phyloP scores from a whole-genome alignment of 164 flowering plant genomes.

The Dillenia turbinata region DNA sequence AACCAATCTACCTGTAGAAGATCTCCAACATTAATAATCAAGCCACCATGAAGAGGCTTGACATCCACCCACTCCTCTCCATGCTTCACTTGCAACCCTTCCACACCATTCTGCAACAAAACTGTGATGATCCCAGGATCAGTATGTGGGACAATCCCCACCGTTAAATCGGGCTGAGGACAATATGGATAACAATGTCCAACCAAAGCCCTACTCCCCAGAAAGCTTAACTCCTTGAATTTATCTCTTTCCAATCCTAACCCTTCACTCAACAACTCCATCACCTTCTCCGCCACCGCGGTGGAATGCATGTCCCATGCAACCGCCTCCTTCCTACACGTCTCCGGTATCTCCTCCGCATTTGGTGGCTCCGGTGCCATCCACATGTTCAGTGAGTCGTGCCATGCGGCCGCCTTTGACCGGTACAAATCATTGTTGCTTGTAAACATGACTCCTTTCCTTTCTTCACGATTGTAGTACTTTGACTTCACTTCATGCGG shows the following conservation, averaged over 20 bases:
- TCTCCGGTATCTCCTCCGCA: conserved; percentile 20
- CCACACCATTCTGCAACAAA: conserved; percentile 19
- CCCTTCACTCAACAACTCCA: conserved; percentile 35
- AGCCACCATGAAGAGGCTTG: conserved; percentile 9
- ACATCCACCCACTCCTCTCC: conserved; percentile 12
- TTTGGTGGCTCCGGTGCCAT: conserved; percentile 12
- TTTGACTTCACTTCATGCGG: conserved; percentile 8
- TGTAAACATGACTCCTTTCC: conserved; percentile 6
- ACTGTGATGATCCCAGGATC: conserved; percentile 19
- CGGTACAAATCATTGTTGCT: conserved; percentile 23
- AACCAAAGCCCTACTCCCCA: conserved; percentile 12
- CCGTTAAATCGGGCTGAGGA: conserved; percentile 30
- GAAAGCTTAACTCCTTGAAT: conserved; percentile 26
- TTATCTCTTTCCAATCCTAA: conserved; percentile 20
- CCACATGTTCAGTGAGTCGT: conserved; percentile 20
- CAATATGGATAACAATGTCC: conserved; percentile 31
- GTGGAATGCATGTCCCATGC: conserved; percentile 19
- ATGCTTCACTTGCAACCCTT: conserved; percentile 11
- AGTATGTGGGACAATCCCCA: conserved; percentile 16
- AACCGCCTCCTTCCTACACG: conserved; percentile 20
- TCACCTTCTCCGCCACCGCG: conserved; percentile 18
- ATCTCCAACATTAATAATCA: conserved; percentile 15
- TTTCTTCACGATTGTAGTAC: conserved; percentile 16
- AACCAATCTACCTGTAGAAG: conserved; percentile 12
- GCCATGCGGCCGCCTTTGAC: conserved; percentile 28